These are phyloP conservation scores for Emmonsiellopsis sp. DNA, from an alignment of 2,329 filamentous ascomycete genomes.

Conservation along the genomic window DNA sequence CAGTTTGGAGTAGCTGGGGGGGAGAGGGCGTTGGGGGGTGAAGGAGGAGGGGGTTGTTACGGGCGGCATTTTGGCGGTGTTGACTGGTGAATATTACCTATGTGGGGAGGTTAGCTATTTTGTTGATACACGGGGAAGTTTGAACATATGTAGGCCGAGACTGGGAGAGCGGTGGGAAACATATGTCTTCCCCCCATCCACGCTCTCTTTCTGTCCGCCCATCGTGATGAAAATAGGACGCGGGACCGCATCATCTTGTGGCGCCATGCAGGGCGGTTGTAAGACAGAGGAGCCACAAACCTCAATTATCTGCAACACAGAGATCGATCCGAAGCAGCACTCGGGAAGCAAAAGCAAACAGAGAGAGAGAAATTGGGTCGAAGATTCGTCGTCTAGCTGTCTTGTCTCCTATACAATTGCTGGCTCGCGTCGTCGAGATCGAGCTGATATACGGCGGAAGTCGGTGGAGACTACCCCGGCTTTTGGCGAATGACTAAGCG, in stretches of 20 bases:
- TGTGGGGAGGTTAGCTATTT: neutral
- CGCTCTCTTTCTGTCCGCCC: neutral
- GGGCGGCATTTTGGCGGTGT: neutral
- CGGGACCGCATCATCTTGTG: too few species aligned
- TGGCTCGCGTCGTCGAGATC: too few species aligned
- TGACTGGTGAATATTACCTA: neutral
- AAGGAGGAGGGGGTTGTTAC: neutral
- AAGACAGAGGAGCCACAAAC: too few species aligned
- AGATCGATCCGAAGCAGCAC: too few species aligned
- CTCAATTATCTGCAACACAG: too few species aligned
- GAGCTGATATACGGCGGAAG: too few species aligned
- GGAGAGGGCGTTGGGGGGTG: conserved; percentile 10
- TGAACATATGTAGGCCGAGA: neutral
- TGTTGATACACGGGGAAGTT: neutral
- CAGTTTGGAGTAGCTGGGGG: conserved; percentile 26
- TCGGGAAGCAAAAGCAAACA: too few species aligned
- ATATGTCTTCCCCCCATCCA: neutral
- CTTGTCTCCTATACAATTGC: too few species aligned
- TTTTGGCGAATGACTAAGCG: neutral
- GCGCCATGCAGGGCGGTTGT: too few species aligned
- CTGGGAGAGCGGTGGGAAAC: neutral
- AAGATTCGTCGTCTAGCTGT: too few species aligned
- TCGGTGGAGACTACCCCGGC: neutral
- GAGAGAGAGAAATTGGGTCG: too few species aligned
- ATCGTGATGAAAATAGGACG: neutral